Conservation (phyloP, 1,139 yeast genomes). For the Diutina mesorugosa region DNA sequence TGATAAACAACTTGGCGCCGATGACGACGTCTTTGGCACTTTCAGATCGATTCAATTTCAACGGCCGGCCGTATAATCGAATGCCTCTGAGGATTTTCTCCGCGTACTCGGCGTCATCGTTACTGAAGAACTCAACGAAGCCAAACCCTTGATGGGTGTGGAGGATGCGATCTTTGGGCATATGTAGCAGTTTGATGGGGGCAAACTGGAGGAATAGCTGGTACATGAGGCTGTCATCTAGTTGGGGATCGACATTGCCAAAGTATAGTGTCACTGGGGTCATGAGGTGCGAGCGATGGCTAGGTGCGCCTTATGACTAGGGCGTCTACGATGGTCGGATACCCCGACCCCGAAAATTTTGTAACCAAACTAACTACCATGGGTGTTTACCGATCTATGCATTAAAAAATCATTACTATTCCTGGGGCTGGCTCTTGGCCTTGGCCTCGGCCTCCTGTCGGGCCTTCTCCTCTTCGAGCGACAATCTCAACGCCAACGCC, state of each 20-base stretch:
- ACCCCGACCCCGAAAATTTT: too few relatives aligned
- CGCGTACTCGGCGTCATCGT: constrained; percentile 62
- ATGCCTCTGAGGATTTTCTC: constrained; percentile 48
- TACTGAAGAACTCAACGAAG: constrained; percentile 58
- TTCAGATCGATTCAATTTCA: constrained; percentile 47
- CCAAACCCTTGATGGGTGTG: constrained; percentile 80
- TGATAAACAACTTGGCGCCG: constrained; percentile 69
- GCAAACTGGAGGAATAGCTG: constrained; percentile 83
- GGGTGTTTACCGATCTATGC: not conserved
- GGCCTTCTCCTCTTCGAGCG: constrained; percentile 71
- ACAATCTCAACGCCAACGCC: constrained; percentile 83
- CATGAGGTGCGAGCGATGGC: not conserved
- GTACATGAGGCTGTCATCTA: constrained; percentile 53
- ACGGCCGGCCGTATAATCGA: constrained; percentile 47
- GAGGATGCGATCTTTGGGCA: constrained; percentile 71
- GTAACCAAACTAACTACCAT: too few relatives aligned
- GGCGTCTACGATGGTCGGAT: too few relatives aligned
- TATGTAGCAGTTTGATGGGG: constrained; percentile 54
- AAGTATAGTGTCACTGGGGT: constrained; percentile 41
- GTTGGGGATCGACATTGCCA: constrained; percentile 73
- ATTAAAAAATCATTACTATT: not conserved
- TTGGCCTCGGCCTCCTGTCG: constrained; percentile 56
- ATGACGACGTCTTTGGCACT: constrained; percentile 13
- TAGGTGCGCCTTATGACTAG: not conserved
- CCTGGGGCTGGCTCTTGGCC: constrained; percentile 9